Percentiles rank a stretch among this genome's conserved stretches.
phyloP scores from a whole-genome alignment of 2,329 filamentous ascomycete species.

The Scedosporium apiospermum region DNA sequence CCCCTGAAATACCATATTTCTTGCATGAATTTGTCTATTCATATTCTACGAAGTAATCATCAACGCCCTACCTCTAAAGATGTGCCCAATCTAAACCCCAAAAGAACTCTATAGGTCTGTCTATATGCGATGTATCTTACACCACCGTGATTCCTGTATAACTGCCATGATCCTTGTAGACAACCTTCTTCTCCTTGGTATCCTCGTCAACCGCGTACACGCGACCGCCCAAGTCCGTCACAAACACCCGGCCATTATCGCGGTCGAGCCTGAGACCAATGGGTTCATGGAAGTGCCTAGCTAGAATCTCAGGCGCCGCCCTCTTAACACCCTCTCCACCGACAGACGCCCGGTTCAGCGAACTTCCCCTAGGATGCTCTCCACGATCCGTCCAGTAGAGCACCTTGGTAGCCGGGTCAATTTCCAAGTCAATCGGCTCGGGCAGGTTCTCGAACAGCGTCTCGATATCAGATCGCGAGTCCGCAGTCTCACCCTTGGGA shows the following conservation, averaged over 20 bases:
- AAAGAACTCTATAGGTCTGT: background rate
- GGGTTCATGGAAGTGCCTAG: conserved; percentile 31
- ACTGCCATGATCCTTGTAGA: conserved; percentile 15
- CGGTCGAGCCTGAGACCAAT: conserved; percentile 34
- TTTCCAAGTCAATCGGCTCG: conserved; percentile 48
- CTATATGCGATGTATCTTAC: background rate
- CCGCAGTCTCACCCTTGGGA: conserved; percentile 21
- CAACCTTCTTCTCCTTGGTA: conserved; percentile 16
- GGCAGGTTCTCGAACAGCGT: conserved; percentile 34
- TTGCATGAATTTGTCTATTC: background rate
- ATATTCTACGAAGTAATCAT: too few relatives aligned
- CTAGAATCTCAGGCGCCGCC: conserved; percentile 15
- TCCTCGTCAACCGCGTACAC: conserved; percentile 26
- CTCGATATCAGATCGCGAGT: conserved; percentile 29
- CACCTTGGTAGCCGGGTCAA: conserved; percentile 32
- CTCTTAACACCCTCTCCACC: conserved; percentile 3
- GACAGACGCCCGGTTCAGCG: conserved; percentile 30
- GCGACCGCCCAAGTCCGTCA: conserved; percentile 28
- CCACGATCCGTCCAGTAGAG: conserved; percentile 55
- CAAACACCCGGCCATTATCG: conserved; percentile 24
- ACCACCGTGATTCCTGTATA: conserved; percentile 16
- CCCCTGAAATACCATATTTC: background rate
- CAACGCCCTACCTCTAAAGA: too few relatives aligned
- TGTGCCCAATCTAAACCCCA: too few relatives aligned
- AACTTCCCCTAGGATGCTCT: conserved; percentile 44